Evolutionary conservation across 148 eudicot species (phyloP).

Genomic region (Silene latifolia): DNA sequence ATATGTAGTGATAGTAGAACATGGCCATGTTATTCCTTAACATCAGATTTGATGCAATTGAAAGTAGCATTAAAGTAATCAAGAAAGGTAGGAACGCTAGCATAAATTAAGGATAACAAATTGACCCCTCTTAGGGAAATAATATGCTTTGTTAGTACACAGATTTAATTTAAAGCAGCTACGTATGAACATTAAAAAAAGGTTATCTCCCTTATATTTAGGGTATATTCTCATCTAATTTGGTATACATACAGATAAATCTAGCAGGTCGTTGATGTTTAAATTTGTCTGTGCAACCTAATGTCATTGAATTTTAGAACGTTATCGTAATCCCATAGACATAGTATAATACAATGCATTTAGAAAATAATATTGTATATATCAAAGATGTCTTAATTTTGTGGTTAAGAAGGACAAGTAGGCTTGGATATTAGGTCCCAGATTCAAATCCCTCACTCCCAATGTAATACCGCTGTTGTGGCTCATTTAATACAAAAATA

Average conservation of each 20-base stretch:
- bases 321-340: too few species aligned
- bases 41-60: background rate
- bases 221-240: background rate
- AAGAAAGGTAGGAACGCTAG: background rate
- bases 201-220: background rate
- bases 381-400: too few species aligned
- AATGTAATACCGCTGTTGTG: too few species aligned
- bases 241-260: background rate
- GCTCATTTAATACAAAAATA: too few species aligned
- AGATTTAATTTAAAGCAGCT: background rate
- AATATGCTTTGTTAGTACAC: too few species aligned
- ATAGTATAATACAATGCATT: too few species aligned
- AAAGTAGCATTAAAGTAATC: constrained; percentile 6
- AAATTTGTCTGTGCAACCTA: background rate
- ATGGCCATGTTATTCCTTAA: constrained; percentile 2
- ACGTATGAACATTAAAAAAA: background rate
- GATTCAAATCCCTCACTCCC: too few species aligned
- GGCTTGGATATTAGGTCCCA: too few species aligned
- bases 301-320: too few species aligned
- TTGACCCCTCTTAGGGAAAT: background rate
- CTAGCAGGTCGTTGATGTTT: background rate
- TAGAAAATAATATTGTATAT: too few species aligned
- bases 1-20: background rate
- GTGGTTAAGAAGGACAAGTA: too few species aligned
- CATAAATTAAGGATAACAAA: background rate